Percentiles rank a stretch among this genome's conserved stretches.
Evolutionary conservation across 257 asterid species (phyloP).

Genomic region (Perilla frutescens): DNA sequence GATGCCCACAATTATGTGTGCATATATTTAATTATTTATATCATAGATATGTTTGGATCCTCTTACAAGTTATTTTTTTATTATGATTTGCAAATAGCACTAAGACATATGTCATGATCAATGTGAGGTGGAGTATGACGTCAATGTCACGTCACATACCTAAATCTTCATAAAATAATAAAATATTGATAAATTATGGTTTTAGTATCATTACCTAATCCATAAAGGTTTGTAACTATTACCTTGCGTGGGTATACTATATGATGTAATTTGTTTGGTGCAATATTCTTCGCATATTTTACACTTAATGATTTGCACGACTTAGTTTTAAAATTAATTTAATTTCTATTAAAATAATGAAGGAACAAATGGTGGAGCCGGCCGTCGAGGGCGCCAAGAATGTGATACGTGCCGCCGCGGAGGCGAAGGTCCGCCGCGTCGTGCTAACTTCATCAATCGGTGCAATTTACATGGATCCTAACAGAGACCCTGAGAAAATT

Average conservation of each 20-base stretch:
- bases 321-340: background rate
- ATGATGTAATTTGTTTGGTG: background rate
- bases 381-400: constrained; percentile 78
- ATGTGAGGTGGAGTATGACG: background rate
- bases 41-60: background rate
- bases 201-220: constrained; percentile 4
- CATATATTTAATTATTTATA: background rate
- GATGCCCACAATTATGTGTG: background rate
- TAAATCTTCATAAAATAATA: background rate
- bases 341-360: constrained; percentile 1
- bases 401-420: constrained; percentile 85
- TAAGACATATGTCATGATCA: constrained; percentile 29
- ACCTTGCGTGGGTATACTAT: background rate
- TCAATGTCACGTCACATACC: constrained; percentile 16
- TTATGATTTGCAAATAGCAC: background rate
- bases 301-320: background rate
- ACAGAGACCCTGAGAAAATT: constrained; percentile 57
- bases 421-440: constrained; percentile 75
- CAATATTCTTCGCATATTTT: background rate
- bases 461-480: constrained; percentile 88
- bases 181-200: background rate
- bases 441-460: constrained; percentile 92
- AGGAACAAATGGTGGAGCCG: constrained; percentile 99
- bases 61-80: background rate
- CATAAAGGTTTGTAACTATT: background rate